These are phyloP conservation scores for Globisporangium megalacanthum DNA, from an alignment of 352 stramenopile species.

Conservation along the genomic window DNA sequence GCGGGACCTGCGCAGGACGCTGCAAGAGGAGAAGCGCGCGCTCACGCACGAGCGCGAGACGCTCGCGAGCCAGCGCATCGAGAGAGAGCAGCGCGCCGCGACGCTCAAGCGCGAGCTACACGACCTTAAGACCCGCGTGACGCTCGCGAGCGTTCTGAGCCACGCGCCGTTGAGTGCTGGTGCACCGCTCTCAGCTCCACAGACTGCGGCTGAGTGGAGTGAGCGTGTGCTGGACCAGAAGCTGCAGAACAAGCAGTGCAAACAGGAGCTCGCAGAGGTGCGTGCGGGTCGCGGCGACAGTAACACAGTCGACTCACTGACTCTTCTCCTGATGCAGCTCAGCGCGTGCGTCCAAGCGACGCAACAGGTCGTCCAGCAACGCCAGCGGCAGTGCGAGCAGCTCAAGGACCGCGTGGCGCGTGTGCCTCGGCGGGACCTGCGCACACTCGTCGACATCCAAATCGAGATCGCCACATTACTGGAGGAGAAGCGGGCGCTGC, in stretches of 20 bases:
- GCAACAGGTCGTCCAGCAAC: conserved; percentile 14
- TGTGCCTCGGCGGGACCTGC: conserved; percentile 38
- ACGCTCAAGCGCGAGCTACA: conserved; percentile 41
- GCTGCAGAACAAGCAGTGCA: conserved; percentile 28
- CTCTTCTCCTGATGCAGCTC: conserved; percentile 1
- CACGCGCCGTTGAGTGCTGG: background rate
- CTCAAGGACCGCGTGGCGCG: conserved; percentile 23
- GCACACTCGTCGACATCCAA: conserved; percentile 44
- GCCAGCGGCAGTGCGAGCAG: conserved; percentile 26
- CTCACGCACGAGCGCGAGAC: conserved; percentile 26
- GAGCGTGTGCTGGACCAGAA: conserved; percentile 41
- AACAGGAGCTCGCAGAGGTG: conserved; percentile 28
- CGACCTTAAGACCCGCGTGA: conserved; percentile 48
- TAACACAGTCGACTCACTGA: background rate
- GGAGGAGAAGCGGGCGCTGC: conserved; percentile 35
- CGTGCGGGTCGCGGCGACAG: background rate
- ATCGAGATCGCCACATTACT: conserved; percentile 43
- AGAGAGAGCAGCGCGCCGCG: conserved; percentile 27
- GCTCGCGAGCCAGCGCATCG: conserved; percentile 23
- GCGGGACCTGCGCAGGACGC: conserved; percentile 25
- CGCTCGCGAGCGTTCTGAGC: conserved; percentile 22
- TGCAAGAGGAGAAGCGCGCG: conserved; percentile 35
- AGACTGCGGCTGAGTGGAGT: conserved; percentile 32
- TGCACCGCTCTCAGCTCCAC: conserved; percentile 4
- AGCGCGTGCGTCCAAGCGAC: conserved; percentile 9